phyloP scores from a whole-genome alignment of 2,329 filamentous ascomycete species.

The Plenodomus tracheiphilus region DNA sequence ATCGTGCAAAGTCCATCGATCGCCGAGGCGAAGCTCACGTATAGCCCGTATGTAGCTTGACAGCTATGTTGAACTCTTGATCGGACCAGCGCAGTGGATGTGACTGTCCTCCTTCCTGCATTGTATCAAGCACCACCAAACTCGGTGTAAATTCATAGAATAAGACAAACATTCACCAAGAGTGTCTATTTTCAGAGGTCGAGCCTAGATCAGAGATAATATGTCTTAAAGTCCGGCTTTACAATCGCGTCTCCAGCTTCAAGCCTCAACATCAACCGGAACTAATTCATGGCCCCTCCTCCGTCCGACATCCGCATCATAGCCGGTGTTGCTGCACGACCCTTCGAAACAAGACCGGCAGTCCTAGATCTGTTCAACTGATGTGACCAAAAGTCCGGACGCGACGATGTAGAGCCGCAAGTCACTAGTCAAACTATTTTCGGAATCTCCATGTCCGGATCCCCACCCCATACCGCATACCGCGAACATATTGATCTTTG shows the following conservation, averaged over 20 bases:
- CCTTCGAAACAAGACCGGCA: slow-evolving; percentile 19
- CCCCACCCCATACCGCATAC: slow-evolving; percentile 24
- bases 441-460: slow-evolving; percentile 26
- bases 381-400: slow-evolving; percentile 13
- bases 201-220: background rate
- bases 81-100: background rate
- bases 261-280: slow-evolving; percentile 11
- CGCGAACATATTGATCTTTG: slow-evolving; percentile 15
- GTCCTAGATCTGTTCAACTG: slow-evolving; percentile 15
- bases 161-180: background rate
- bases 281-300: slow-evolving; percentile 28
- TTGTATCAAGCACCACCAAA: background rate
- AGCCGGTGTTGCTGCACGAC: slow-evolving; percentile 21
- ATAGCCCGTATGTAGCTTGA: background rate
- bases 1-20: too few relatives aligned
- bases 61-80: background rate
- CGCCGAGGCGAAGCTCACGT: too few relatives aligned
- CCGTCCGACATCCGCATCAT: slow-evolving; percentile 31
- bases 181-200: too few relatives aligned
- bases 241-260: slow-evolving; percentile 14
- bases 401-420: slow-evolving; percentile 29
- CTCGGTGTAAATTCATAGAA: background rate
- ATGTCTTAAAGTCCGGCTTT: slow-evolving; percentile 6
- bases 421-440: slow-evolving; percentile 19
- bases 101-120: background rate